phyloP scores from a whole-genome alignment of 106 monocot species.

The Apostasia shenzhenica region DNA sequence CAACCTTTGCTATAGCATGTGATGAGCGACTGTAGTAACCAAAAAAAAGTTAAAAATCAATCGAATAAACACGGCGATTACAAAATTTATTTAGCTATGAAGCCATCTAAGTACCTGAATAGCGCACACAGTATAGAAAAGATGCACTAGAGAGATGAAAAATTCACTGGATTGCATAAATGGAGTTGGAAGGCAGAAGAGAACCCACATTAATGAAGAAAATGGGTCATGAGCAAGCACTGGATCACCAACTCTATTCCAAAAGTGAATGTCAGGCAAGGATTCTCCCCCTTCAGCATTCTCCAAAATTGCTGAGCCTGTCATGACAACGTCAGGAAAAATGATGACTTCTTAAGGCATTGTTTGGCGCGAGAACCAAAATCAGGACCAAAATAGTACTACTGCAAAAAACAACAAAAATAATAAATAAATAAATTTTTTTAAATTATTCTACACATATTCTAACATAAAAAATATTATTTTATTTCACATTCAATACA shows the following conservation, averaged over 20 bases:
- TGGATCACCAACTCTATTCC: constrained; percentile 71
- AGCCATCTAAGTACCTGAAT: constrained; percentile 65
- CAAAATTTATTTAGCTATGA: not conserved
- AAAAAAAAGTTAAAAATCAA: not conserved
- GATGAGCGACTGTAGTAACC: constrained; percentile 56
- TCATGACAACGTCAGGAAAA: not conserved
- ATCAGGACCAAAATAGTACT: too few species aligned
- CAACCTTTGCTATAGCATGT: constrained; percentile 52
- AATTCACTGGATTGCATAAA: constrained; percentile 59
- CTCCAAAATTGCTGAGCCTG: constrained; percentile 40
- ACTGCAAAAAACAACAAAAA: not conserved
- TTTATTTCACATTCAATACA: too few species aligned
- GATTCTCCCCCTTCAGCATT: constrained; percentile 21
- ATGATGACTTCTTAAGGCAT: not conserved
- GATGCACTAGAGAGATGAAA: constrained; percentile 67
- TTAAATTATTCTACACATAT: too few species aligned
- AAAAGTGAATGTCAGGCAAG: constrained; percentile 57
- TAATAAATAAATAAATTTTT: too few species aligned
- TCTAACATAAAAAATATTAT: too few species aligned
- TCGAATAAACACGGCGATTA: not conserved
- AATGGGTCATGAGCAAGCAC: constrained; percentile 86
- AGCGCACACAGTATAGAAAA: constrained; percentile 78
- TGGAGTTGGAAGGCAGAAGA: constrained; percentile 72
- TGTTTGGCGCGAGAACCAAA: too few species aligned
- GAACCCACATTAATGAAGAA: constrained; percentile 66